Evolutionary conservation across 1,284 basidiomycete genomes (phyloP).

Genomic region (Cerioporus squamosus): DNA sequence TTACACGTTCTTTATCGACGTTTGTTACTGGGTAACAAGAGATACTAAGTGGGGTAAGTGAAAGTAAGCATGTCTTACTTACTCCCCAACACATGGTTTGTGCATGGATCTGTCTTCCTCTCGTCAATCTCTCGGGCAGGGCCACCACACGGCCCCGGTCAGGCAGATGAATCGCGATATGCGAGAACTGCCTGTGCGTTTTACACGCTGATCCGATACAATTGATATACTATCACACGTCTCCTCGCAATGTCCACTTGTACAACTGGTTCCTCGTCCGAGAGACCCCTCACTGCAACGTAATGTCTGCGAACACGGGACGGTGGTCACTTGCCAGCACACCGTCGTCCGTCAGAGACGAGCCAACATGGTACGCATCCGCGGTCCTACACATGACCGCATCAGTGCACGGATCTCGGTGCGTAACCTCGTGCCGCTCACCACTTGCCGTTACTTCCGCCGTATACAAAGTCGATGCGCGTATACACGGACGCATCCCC

Average conservation of each 20-base stretch:
- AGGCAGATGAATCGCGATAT: slow-evolving; percentile 10
- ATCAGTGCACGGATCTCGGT: neutral
- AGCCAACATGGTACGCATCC: slow-evolving; percentile 44
- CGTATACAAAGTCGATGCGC: slow-evolving; percentile 60
- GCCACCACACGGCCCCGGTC: slow-evolving; percentile 13
- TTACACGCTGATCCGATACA: slow-evolving; percentile 12
- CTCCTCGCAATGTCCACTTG: neutral
- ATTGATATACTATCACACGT: slow-evolving; percentile 3
- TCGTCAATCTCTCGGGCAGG: slow-evolving; percentile 8
- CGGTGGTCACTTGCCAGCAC: slow-evolving; percentile 61
- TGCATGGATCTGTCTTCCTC: neutral
- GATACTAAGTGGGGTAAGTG: too few species aligned
- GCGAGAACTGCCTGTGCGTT: neutral
- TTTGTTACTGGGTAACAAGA: neutral
- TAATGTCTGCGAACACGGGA: slow-evolving; percentile 51
- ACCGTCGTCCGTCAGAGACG: slow-evolving; percentile 54
- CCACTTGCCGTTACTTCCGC: slow-evolving; percentile 53
- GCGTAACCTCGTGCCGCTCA: slow-evolving; percentile 34
- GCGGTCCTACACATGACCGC: slow-evolving; percentile 38
- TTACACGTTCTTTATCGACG: too few species aligned
- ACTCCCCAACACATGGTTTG: neutral
- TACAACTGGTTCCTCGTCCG: neutral
- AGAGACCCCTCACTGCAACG: slow-evolving; percentile 13
- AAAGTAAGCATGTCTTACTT: neutral
- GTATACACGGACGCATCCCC: slow-evolving; percentile 43